Base-by-base conservation (phyloP, 2,329 filamentous ascomycete genomes). In the Hypoxylon sp. region DNA sequence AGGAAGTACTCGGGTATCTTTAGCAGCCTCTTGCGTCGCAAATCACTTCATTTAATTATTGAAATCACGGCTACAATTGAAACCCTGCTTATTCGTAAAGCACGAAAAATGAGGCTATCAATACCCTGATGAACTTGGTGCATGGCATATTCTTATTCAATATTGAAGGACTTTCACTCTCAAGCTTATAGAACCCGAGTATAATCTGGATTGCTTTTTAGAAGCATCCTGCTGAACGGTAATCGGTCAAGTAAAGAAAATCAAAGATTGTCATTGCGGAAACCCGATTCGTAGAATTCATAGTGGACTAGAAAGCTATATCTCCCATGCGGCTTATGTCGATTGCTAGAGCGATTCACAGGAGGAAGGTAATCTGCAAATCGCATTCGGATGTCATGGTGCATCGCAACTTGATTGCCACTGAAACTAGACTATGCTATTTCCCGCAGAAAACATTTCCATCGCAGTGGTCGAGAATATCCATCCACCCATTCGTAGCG, bases 391-490 rank as follows among this genome's bases (percentile, higher is more conserved):
- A 35, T 31, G 35, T 70, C 69, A 66, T 72, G 58, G 40, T 70
- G 69, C 64, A 72, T 69, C 69, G 64, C 64, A 64, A 67, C 64
- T 72, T 61, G 50, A 72, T 72, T 67, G 61, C 66, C 51, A 70
- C 69, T 51, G 61, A 66, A 61, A 68, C 66, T 72, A 72, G 64
- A 57, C 63, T 67, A 68, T 69, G 66, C 69, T 70, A 72, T 31
- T 57, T 69, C 61, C 61, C 61, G 61, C 50, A 61, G 55, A 69
- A 62, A 69, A 25, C 60, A 65, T 57, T 27, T 27, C 46, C 68
- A 66, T 65, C 55, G 61, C 30, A 64, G 63, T 69, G 69, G 67
- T 68, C 46, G 46, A 60, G 49, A 72, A 72, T 57, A 53, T 67
- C 55, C 65, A 64, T 71, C 66, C 66, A 61, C 64, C 62, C 48